Evolutionary conservation across 2,329 filamentous ascomycete species (phyloP).

Genomic region (Trichoderma brevicompactum): DNA sequence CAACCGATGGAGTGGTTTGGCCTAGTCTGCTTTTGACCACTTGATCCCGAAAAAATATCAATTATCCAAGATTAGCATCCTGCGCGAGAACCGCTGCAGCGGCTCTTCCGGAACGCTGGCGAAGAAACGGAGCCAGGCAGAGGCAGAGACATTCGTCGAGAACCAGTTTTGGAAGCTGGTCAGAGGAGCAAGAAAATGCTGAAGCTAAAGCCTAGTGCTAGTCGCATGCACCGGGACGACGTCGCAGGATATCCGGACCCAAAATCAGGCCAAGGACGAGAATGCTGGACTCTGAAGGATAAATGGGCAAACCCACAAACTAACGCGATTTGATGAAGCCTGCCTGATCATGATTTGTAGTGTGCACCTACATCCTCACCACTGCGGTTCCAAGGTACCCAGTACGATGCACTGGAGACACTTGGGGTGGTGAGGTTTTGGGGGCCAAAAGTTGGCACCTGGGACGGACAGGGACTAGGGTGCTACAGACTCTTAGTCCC

Average conservation of each 20-base stretch:
- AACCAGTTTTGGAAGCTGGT: not conserved
- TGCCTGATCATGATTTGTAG: too few species aligned
- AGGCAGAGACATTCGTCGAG: not conserved
- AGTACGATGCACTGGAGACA: not conserved
- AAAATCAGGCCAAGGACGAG: not conserved
- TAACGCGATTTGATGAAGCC: not conserved
- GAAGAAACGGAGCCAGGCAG: not conserved
- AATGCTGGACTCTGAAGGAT: not conserved
- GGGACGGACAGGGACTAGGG: not conserved
- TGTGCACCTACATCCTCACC: too few species aligned
- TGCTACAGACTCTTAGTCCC: not conserved
- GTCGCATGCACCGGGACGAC: not conserved
- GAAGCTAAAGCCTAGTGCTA: not conserved
- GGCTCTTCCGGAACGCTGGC: not conserved
- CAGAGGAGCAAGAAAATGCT: not conserved
- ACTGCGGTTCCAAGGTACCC: too few species aligned
- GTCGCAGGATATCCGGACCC: not conserved
- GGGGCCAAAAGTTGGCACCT: conserved; percentile 11
- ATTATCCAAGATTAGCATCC: not conserved
- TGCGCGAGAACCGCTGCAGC: not conserved
- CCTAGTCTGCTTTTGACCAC: not conserved
- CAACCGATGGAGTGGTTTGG: conserved; percentile 6
- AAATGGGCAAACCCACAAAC: not conserved
- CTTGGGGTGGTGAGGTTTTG: not conserved
- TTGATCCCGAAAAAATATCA: not conserved